phyloP scores from a whole-genome alignment of 805 yeast species.

The Kregervanrija fluxuum region DNA sequence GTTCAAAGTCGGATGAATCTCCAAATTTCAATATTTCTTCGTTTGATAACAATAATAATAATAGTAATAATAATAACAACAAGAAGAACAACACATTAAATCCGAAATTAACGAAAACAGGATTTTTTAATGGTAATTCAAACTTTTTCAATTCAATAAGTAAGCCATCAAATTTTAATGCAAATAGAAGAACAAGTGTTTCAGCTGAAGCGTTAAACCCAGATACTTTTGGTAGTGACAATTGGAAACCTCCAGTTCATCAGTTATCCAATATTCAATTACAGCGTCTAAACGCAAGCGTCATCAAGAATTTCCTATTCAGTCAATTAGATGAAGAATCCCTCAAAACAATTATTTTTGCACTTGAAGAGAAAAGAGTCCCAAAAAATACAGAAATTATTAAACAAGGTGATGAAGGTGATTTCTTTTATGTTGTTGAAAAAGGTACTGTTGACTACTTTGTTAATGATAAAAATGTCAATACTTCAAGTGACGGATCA shows the following conservation, averaged over 20 bases:
- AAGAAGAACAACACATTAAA: background rate
- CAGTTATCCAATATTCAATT: conserved; percentile 58
- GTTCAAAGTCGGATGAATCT: background rate
- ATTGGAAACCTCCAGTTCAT: conserved; percentile 69
- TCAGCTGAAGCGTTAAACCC: conserved; percentile 86
- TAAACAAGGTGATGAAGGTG: conserved; percentile 92
- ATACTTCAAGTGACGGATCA: conserved; percentile 75
- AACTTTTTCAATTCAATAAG: conserved; percentile 15
- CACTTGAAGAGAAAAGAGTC: conserved; percentile 69
- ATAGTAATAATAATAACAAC: background rate
- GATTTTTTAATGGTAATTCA: conserved; percentile 23
- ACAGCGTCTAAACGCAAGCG: conserved; percentile 58
- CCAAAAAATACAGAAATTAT: conserved; percentile 60
- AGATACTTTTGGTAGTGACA: conserved; percentile 53
- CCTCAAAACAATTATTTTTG: conserved; percentile 67
- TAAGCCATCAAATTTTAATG: conserved; percentile 33
- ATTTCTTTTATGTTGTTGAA: conserved; percentile 83
- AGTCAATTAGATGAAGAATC: conserved; percentile 75
- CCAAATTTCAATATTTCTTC: background rate
- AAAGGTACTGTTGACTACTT: conserved; percentile 75
- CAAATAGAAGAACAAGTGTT: conserved; percentile 82
- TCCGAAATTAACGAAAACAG: background rate
- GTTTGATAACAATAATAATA: background rate
- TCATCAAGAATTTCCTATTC: conserved; percentile 79
- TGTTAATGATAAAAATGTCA: conserved; percentile 65